These are phyloP conservation scores for Tylopilus rubrobrunneus DNA, from an alignment of 768 basidiomycete species.

Conservation along the genomic window DNA sequence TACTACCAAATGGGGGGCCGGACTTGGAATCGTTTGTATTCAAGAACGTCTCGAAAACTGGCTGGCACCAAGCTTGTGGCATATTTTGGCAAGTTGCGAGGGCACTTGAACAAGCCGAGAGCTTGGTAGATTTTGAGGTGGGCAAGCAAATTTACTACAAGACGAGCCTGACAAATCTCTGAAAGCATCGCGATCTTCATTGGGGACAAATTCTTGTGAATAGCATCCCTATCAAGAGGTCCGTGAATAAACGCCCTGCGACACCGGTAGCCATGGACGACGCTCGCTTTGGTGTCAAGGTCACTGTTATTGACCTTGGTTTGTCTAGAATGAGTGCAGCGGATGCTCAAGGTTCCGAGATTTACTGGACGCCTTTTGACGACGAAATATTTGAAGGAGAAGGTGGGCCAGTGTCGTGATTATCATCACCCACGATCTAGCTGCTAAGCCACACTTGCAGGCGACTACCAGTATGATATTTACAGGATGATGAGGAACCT, in stretches of 20 bases:
- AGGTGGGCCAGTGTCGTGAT: slow-evolving; percentile 45
- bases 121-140: slow-evolving; percentile 84
- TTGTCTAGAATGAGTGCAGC: slow-evolving; percentile 77
- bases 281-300: slow-evolving; percentile 58
- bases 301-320: slow-evolving; percentile 93
- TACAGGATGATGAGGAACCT: slow-evolving; percentile 82
- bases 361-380: slow-evolving; percentile 80
- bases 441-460: slow-evolving; percentile 35
- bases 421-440: background rate
- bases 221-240: slow-evolving; percentile 37
- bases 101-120: slow-evolving; percentile 76
- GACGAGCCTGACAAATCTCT: background rate
- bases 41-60: slow-evolving; percentile 46
- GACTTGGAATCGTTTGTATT: slow-evolving; percentile 89
- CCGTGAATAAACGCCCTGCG: slow-evolving; percentile 30
- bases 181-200: slow-evolving; percentile 96
- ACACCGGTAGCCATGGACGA: slow-evolving; percentile 60
- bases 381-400: slow-evolving; percentile 89
- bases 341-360: slow-evolving; percentile 41
- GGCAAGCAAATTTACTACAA: slow-evolving; percentile 16
- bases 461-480: slow-evolving; percentile 92
- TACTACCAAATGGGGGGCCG: slow-evolving; percentile 84
- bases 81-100: slow-evolving; percentile 89
- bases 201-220: slow-evolving; percentile 94
- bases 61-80: slow-evolving; percentile 85